phyloP scores from a whole-genome alignment of 164 flowering plant genomes.

The Sextonia rubra region DNA sequence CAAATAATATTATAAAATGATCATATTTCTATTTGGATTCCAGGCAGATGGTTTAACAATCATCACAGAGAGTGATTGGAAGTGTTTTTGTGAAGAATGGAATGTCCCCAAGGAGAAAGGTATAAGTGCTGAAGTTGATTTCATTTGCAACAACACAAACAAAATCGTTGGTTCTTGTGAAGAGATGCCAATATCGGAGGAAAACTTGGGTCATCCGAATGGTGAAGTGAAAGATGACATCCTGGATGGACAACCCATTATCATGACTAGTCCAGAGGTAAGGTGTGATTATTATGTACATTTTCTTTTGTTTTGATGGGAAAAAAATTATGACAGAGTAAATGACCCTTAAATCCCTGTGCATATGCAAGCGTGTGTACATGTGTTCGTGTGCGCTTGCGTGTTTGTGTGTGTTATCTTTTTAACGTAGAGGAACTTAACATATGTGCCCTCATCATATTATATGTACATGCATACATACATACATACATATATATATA shows the following conservation, averaged over 20 bases:
- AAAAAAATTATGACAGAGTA: not conserved
- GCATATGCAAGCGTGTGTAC: too few species aligned
- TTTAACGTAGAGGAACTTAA: too few species aligned
- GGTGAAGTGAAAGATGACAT: slow-evolving; percentile 39
- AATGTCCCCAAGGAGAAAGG: slow-evolving; percentile 50
- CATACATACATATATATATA: too few species aligned
- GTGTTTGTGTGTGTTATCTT: too few species aligned
- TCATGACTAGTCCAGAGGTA: slow-evolving; percentile 79
- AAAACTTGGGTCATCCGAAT: slow-evolving; percentile 22
- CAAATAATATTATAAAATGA: not conserved
- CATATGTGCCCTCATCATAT: too few species aligned
- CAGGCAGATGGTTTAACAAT: slow-evolving; percentile 79
- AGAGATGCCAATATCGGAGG: slow-evolving; percentile 42
- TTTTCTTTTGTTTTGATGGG: not conserved
- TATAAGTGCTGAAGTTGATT: slow-evolving; percentile 57
- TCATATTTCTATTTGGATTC: slow-evolving; percentile 24
- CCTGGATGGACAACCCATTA: slow-evolving; percentile 33
- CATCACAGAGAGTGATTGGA: slow-evolving; percentile 81
- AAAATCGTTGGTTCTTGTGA: slow-evolving; percentile 28
- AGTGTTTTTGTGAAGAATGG: slow-evolving; percentile 86
- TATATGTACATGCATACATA: too few species aligned
- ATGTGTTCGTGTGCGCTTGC: too few species aligned
- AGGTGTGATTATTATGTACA: not conserved
- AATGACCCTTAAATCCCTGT: not conserved
- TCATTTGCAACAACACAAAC: slow-evolving; percentile 17